These are phyloP conservation scores for Paraconiothyrium brasiliense DNA, from an alignment of 2,329 filamentous ascomycete genomes.

Conservation along the genomic window DNA sequence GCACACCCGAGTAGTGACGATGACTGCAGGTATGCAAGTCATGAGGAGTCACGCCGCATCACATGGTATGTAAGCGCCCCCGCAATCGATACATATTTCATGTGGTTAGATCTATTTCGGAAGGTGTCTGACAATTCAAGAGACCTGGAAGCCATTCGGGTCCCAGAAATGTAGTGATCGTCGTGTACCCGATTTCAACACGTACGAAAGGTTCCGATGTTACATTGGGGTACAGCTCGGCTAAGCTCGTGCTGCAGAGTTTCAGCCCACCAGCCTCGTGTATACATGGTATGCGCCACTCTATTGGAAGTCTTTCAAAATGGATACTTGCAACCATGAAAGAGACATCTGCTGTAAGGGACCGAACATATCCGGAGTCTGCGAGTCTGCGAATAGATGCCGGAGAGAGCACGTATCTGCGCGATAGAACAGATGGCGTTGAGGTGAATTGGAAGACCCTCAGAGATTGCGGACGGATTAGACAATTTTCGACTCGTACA, in stretches of 20 bases:
- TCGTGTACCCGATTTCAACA: not conserved
- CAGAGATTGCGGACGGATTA: too few species aligned
- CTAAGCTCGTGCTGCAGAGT: slow-evolving; percentile 1
- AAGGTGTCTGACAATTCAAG: slow-evolving; percentile 2
- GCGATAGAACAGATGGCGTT: not conserved
- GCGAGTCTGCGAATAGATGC: not conserved
- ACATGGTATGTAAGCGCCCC: slow-evolving; percentile 14
- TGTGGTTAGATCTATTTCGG: not conserved
- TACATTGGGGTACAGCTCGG: slow-evolving; percentile 1
- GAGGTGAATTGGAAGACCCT: not conserved
- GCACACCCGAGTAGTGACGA: not conserved
- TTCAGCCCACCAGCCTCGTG: slow-evolving; percentile 4
- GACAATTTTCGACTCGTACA: too few species aligned
- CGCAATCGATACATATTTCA: slow-evolving; percentile 11
- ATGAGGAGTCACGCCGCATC: slow-evolving; percentile 9
- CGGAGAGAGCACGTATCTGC: not conserved
- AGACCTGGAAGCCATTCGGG: not conserved
- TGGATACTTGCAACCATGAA: not conserved
- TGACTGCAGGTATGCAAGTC: not conserved
- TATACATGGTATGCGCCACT: not conserved
- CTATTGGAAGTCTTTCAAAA: not conserved
- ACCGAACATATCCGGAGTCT: not conserved
- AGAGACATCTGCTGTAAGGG: not conserved
- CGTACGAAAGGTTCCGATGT: slow-evolving; percentile 7
- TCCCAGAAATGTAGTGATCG: not conserved